Conservation (phyloP, 2,329 filamentous ascomycete species). For the Monosporascus sp. region DNA sequence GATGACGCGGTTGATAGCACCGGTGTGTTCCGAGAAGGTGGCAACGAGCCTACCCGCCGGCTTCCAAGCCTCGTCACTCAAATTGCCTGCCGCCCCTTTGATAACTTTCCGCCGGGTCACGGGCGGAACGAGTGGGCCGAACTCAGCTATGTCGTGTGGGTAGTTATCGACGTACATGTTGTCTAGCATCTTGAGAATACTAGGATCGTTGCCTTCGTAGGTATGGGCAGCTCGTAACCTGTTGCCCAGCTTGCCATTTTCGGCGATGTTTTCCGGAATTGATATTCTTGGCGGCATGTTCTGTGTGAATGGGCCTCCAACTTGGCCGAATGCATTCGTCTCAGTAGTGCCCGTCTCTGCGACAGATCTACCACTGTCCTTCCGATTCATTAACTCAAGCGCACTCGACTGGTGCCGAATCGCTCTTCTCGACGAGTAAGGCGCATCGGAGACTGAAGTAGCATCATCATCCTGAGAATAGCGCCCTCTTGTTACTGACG, state of each 20-base stretch:
- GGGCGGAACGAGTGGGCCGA: conserved; percentile 76
- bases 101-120: conserved; percentile 49
- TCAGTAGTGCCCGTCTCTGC: conserved; percentile 56
- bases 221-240: conserved; percentile 66
- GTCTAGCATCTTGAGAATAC: conserved; percentile 67
- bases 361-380: conserved; percentile 51
- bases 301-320: conserved; percentile 50
- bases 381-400: conserved; percentile 52
- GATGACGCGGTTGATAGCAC: conserved; percentile 73
- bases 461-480: conserved; percentile 26
- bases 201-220: conserved; percentile 74
- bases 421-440: conserved; percentile 37
- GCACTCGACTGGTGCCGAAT: conserved; percentile 56
- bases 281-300: conserved; percentile 25
- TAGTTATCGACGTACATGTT: conserved; percentile 75
- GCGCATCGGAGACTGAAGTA: conserved; percentile 31
- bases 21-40: conserved; percentile 82
- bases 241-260: conserved; percentile 28
- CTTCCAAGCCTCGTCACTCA: conserved; percentile 63
- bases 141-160: conserved; percentile 58
- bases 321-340: conserved; percentile 53
- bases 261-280: conserved; percentile 25
- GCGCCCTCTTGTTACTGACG: conserved; percentile 25
- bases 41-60: conserved; percentile 80
- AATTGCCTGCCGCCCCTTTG: conserved; percentile 44